A percentile compares a stretch with the other conserved stretches of the same genome.
Conservation (phyloP, 75 land plant species). For the Picea sitchensis region DNA sequence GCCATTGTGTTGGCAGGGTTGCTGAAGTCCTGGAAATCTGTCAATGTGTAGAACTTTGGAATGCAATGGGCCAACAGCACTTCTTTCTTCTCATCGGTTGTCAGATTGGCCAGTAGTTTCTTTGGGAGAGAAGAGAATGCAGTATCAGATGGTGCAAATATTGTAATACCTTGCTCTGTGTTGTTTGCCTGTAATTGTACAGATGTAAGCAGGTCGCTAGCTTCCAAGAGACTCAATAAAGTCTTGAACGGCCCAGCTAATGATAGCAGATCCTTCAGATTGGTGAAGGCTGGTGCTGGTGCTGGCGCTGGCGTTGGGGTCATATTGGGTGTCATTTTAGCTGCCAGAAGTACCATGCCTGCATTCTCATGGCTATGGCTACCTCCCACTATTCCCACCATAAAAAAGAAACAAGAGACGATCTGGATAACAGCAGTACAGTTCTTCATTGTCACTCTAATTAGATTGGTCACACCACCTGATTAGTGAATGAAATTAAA, state of each 20-base stretch:
- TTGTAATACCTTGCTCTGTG: slow-evolving; percentile 44
- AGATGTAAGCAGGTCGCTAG: slow-evolving; percentile 46
- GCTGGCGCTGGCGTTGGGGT: slow-evolving; percentile 27
- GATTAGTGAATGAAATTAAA: too few relatives aligned
- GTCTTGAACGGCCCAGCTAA: slow-evolving; percentile 62
- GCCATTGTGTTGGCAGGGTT: slow-evolving; percentile 4
- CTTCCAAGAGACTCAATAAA: slow-evolving; percentile 35
- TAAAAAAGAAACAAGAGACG: too few relatives aligned
- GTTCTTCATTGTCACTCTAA: too few relatives aligned
- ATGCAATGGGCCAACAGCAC: slow-evolving; percentile 49
- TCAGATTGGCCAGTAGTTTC: slow-evolving; percentile 40
- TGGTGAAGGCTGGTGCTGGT: slow-evolving; percentile 37
- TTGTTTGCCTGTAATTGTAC: slow-evolving; percentile 62
- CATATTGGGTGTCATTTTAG: too few relatives aligned
- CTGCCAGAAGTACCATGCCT: too few relatives aligned
- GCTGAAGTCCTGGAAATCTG: slow-evolving; percentile 56
- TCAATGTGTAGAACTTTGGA: slow-evolving; percentile 42
- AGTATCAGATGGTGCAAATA: slow-evolving; percentile 54
- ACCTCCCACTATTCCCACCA: too few relatives aligned
- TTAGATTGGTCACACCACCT: too few relatives aligned
- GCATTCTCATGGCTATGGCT: too few relatives aligned
- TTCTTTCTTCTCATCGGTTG: slow-evolving; percentile 38
- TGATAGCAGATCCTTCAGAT: slow-evolving; percentile 44
- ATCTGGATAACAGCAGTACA: too few relatives aligned
- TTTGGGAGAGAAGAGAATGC: slow-evolving; percentile 49